Evolutionary conservation across 176 grass and related monocot genomes (phyloP).

Genomic region (Microstegium vimineum): DNA sequence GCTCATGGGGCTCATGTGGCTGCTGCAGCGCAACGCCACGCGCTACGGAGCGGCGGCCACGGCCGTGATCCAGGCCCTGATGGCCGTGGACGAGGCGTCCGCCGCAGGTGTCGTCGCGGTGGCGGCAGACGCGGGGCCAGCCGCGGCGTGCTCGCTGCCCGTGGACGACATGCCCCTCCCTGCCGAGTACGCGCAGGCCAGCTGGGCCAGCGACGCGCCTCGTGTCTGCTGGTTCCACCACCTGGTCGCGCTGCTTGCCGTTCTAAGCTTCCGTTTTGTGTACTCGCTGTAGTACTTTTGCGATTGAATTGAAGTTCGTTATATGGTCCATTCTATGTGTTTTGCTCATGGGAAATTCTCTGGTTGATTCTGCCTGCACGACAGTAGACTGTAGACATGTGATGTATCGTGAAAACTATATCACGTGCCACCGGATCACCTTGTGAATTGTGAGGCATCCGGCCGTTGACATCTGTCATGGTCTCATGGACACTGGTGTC

Average conservation of each 20-base stretch:
- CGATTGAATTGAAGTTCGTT: slow-evolving; percentile 18
- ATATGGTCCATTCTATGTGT: neutral
- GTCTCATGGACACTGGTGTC: no score
- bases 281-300: slow-evolving; percentile 22
- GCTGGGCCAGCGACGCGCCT: neutral
- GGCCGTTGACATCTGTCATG: no score
- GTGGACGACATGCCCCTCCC: slow-evolving; percentile 64
- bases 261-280: neutral
- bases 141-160: slow-evolving; percentile 51
- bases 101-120: neutral
- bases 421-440: no score
- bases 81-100: slow-evolving; percentile 64
- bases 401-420: neutral
- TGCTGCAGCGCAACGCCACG: slow-evolving; percentile 70
- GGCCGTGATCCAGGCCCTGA: slow-evolving; percentile 65
- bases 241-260: neutral
- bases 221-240: neutral
- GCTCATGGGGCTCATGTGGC: slow-evolving; percentile 92
- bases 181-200: slow-evolving; percentile 50
- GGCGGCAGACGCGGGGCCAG: slow-evolving; percentile 29
- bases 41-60: slow-evolving; percentile 58
- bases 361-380: neutral
- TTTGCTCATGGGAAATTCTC: no score
- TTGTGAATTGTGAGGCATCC: neutral
- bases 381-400: no score